Conservation (phyloP, 108 stramenopile species). For the Cyclotella atomus region DNA sequence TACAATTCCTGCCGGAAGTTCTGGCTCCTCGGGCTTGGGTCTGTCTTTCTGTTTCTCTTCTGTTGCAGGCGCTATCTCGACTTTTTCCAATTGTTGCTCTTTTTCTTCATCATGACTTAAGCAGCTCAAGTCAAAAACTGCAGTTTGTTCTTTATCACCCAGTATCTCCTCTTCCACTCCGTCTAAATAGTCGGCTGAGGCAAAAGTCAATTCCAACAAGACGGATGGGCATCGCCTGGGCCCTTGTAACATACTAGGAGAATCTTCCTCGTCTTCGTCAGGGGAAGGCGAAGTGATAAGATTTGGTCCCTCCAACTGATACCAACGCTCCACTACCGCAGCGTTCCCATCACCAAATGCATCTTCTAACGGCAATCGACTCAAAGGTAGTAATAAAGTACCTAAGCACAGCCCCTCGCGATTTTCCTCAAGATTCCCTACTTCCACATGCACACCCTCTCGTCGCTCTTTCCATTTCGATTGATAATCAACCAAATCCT, state of each 20-base stretch:
- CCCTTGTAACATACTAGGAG: slow-evolving; percentile 27
- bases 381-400: slow-evolving; percentile 68
- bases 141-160: slow-evolving; percentile 29
- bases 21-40: slow-evolving; percentile 64
- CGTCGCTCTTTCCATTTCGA: slow-evolving; percentile 17
- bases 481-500: slow-evolving; percentile 31
- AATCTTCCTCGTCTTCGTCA: not conserved
- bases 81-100: slow-evolving; percentile 4
- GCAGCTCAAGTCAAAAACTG: slow-evolving; percentile 7
- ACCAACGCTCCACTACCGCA: slow-evolving; percentile 77
- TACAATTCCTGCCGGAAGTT: slow-evolving; percentile 74
- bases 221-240: slow-evolving; percentile 73
- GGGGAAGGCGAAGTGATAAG: not conserved
- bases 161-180: slow-evolving; percentile 68
- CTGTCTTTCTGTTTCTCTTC: slow-evolving; percentile 12
- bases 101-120: slow-evolving; percentile 5
- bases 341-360: slow-evolving; percentile 30
- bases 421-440: not conserved
- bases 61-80: not conserved
- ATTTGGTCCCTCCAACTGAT: slow-evolving; percentile 56
- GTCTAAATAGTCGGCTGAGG: slow-evolving; percentile 55
- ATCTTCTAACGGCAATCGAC: slow-evolving; percentile 61
- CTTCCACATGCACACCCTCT: not conserved
- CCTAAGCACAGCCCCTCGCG: slow-evolving; percentile 64
- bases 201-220: slow-evolving; percentile 76